Percentiles rank a stretch among this genome's conserved stretches.
Evolutionary conservation across 345 rosid species (phyloP).

Genomic region (Pugionium cornutum): DNA sequence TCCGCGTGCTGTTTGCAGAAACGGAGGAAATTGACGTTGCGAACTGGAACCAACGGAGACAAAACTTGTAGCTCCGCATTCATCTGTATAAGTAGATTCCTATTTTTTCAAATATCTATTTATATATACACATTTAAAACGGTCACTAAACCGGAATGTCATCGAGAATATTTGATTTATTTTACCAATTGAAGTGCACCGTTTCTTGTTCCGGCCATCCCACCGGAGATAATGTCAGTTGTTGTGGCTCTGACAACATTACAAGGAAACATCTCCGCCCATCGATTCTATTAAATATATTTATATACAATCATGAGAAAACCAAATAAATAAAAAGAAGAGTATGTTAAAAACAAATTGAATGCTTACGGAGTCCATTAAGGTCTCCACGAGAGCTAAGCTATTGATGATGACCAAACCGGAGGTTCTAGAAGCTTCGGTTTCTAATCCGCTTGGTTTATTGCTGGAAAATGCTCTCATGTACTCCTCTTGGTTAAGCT

Average conservation of each 20-base stretch:
- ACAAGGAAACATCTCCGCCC: slow-evolving; percentile 69
- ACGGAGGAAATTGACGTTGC: slow-evolving; percentile 64
- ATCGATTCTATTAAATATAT: slow-evolving; percentile 50
- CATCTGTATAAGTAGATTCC: slow-evolving; percentile 44
- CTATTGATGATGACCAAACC: slow-evolving; percentile 55
- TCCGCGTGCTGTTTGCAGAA: slow-evolving; percentile 70
- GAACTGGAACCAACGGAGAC: slow-evolving; percentile 65
- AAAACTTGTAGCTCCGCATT: slow-evolving; percentile 72
- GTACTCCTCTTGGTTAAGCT: slow-evolving; percentile 66
- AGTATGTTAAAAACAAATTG: not conserved
- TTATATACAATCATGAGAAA: not conserved
- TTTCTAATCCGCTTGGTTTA: slow-evolving; percentile 46
- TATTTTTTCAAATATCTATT: too few species aligned
- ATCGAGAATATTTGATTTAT: not conserved
- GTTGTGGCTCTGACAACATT: slow-evolving; percentile 56
- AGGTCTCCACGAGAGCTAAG: slow-evolving; percentile 59
- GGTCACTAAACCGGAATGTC: slow-evolving; percentile 7
- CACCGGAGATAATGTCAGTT: slow-evolving; percentile 52
- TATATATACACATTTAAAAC: not conserved
- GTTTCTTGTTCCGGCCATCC: slow-evolving; percentile 53
- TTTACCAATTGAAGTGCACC: slow-evolving; percentile 71
- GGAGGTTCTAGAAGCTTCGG: slow-evolving; percentile 61
- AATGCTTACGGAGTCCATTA: slow-evolving; percentile 70
- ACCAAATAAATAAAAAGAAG: not conserved
- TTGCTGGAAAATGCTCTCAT: slow-evolving; percentile 49